phyloP scores from a whole-genome alignment of 345 rosid genomes.

The Hibiscus mutabilis region DNA sequence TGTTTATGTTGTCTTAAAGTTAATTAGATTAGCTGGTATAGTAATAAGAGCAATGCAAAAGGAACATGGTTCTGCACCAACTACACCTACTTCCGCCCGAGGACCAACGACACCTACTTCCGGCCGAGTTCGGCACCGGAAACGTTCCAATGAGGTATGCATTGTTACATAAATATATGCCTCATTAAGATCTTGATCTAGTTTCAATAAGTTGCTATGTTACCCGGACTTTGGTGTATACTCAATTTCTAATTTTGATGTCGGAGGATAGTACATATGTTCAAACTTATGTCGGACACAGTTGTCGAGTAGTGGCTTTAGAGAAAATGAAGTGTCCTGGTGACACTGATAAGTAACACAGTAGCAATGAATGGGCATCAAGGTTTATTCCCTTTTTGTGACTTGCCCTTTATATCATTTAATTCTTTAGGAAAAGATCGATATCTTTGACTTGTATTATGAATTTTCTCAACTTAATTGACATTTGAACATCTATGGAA shows the following conservation, averaged over 20 bases:
- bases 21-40: not conserved
- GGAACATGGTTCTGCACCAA: not conserved
- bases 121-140: slow-evolving; percentile 26
- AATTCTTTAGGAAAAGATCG: not conserved
- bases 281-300: not conserved
- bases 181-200: not conserved
- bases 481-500: not conserved
- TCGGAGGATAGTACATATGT: not conserved
- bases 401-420: not conserved
- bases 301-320: not conserved
- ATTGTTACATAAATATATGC: not conserved
- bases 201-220: not conserved
- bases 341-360: not conserved
- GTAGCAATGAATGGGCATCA: not conserved
- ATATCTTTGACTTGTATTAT: not conserved
- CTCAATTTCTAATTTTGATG: too few relatives aligned
- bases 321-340: not conserved
- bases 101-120: not conserved
- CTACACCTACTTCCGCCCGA: slow-evolving; percentile 1
- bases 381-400: not conserved
- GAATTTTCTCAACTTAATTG: not conserved
- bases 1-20: not conserved
- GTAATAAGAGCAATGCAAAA: slow-evolving; percentile 10
- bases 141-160: slow-evolving; percentile 33
- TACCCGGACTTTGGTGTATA: too few relatives aligned